phyloP scores from a whole-genome alignment of 1,139 yeast genomes.

The Hemisphaericaspora subhashii region DNA sequence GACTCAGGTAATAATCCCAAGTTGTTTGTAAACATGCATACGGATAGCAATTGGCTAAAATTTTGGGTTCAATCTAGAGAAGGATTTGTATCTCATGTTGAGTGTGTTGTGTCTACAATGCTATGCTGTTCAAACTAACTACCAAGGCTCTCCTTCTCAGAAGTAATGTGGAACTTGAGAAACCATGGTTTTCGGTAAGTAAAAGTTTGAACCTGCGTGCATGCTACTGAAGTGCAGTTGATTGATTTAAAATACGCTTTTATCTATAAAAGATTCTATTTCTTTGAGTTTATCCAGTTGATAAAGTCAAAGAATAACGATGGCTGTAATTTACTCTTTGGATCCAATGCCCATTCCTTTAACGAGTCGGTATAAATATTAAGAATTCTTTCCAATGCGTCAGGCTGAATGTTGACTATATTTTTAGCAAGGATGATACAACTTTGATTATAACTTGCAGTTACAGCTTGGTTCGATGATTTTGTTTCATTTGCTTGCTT shows the following conservation, averaged over 20 bases:
- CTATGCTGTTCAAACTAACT: too few relatives aligned
- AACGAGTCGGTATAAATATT: constrained; percentile 58
- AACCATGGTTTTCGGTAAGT: too few relatives aligned
- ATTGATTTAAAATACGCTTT: not conserved
- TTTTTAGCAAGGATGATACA: constrained; percentile 65
- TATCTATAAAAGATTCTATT: constrained; percentile 5
- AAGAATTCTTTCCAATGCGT: constrained; percentile 37
- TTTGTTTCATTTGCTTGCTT: constrained; percentile 42
- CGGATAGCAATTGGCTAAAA: too few relatives aligned
- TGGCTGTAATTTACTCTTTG: constrained; percentile 53
- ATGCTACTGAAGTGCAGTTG: too few relatives aligned
- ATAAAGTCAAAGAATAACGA: constrained; percentile 73
- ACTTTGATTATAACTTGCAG: constrained; percentile 59
- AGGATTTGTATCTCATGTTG: too few relatives aligned
- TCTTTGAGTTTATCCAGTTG: constrained; percentile 69
- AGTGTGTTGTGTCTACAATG: too few relatives aligned
- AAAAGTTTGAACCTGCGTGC: too few relatives aligned
- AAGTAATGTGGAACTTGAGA: too few relatives aligned
- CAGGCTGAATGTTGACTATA: constrained; percentile 37
- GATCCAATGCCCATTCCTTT: constrained; percentile 58
- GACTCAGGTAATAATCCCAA: too few relatives aligned
- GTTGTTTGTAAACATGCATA: too few relatives aligned
- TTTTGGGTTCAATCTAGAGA: too few relatives aligned
- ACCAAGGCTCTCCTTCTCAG: too few relatives aligned
- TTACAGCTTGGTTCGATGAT: constrained; percentile 50